A percentile compares a stretch with the other conserved stretches of the same genome.
These are phyloP conservation scores for Venturiaceae sp. DNA, from an alignment of 2,329 filamentous ascomycete genomes.

Conservation along the genomic window DNA sequence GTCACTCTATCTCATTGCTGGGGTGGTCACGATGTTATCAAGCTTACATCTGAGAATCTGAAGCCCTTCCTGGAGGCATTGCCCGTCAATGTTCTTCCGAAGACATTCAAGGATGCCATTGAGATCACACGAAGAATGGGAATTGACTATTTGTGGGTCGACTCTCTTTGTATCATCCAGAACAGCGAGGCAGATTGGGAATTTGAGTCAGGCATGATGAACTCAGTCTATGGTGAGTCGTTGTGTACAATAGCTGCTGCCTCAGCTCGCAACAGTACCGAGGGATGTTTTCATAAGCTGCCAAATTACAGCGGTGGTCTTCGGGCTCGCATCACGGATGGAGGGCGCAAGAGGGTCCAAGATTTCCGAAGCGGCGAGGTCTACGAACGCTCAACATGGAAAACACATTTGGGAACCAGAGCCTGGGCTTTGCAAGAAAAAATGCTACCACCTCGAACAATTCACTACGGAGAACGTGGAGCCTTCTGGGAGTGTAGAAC, in stretches of 20 bases:
- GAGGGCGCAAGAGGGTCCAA: background rate
- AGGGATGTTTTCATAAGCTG: background rate
- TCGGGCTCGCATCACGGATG: background rate
- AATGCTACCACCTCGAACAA: slow-evolving; percentile 1
- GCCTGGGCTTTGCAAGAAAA: slow-evolving; percentile 7
- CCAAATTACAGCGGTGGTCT: background rate
- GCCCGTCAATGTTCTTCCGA: background rate
- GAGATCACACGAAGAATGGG: background rate
- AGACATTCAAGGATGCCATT: slow-evolving; percentile 6
- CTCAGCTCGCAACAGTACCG: background rate
- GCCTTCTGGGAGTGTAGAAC: slow-evolving; percentile 2
- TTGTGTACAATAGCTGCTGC: background rate
- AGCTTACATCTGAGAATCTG: background rate
- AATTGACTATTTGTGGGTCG: slow-evolving; percentile 5
- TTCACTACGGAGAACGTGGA: slow-evolving; percentile 1
- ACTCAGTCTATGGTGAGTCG: background rate
- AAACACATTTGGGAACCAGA: background rate
- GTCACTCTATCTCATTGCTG: slow-evolving; percentile 7
- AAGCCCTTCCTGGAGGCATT: background rate
- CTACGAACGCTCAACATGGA: background rate
- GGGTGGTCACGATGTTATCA: background rate
- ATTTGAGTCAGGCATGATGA: background rate
- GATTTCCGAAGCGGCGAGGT: background rate
- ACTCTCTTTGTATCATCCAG: slow-evolving; percentile 7
- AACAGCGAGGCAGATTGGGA: slow-evolving; percentile 4